Conservation (phyloP, 1,284 basidiomycete species). For the Cystobasidium pallidum region DNA sequence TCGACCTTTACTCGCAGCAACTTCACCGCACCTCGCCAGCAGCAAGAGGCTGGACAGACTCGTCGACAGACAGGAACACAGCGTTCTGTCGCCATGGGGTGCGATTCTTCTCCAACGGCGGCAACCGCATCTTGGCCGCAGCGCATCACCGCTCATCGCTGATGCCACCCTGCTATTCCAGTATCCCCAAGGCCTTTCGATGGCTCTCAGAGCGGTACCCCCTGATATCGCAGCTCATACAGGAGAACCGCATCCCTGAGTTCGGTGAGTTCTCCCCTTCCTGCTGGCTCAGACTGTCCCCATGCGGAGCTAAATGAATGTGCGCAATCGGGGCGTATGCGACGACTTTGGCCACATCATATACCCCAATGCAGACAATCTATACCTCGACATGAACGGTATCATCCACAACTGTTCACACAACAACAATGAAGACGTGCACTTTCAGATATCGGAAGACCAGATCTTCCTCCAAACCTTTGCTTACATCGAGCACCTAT, state of each 20-base stretch:
- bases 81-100: slow-evolving; percentile 33
- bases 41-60: not conserved
- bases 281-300: not conserved
- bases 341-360: not conserved
- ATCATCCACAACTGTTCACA: slow-evolving; percentile 98
- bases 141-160: not conserved
- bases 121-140: not conserved
- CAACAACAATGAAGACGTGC: slow-evolving; percentile 90
- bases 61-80: not conserved
- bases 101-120: not conserved
- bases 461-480: slow-evolving; percentile 98
- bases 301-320: slow-evolving; percentile 3
- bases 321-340: slow-evolving; percentile 1
- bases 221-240: slow-evolving; percentile 93
- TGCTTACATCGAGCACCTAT: slow-evolving; percentile 94
- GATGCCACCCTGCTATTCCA: slow-evolving; percentile 11
- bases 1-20: not conserved
- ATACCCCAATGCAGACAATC: slow-evolving; percentile 69
- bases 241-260: slow-evolving; percentile 96
- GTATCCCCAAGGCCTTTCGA: slow-evolving; percentile 62
- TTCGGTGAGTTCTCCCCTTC: slow-evolving; percentile 54
- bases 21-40: not conserved
- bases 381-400: slow-evolving; percentile 96
- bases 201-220: slow-evolving; percentile 87
- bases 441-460: slow-evolving; percentile 92